phyloP scores from a whole-genome alignment of 2,329 filamentous ascomycete species.

The Sporothrix schenckii region DNA sequence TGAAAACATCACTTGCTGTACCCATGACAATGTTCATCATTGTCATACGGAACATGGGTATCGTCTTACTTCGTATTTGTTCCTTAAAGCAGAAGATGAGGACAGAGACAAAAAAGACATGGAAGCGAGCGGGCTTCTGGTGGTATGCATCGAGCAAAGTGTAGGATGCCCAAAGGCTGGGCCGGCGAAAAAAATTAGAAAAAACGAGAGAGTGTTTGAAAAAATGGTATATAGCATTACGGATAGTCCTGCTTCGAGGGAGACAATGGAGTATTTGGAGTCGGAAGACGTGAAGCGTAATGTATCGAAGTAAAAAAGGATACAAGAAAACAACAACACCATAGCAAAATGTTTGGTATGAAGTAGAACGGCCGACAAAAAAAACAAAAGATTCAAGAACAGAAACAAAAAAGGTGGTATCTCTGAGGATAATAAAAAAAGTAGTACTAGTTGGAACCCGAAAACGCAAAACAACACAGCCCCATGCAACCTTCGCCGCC shows the following conservation, averaged over 20 bases:
- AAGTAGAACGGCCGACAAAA: not conserved
- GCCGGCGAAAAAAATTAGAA: not conserved
- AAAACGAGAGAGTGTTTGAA: not conserved
- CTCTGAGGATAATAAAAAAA: not conserved
- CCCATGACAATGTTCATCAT: not conserved
- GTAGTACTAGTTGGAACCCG: not conserved
- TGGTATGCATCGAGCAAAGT: not conserved
- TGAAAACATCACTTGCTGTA: not conserved
- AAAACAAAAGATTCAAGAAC: not conserved
- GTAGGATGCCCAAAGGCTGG: not conserved
- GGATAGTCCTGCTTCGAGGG: not conserved
- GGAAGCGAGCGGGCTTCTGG: not conserved
- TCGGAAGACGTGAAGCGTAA: constrained; percentile 4
- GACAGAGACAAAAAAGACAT: constrained; percentile 1
- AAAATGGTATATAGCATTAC: constrained; percentile 23
- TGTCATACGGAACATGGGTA: not conserved
- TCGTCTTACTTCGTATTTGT: not conserved
- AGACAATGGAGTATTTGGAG: not conserved
- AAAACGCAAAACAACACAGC: not conserved
- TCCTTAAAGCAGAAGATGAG: not conserved
- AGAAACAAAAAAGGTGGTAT: constrained; percentile 16
- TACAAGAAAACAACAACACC: constrained; percentile 22
- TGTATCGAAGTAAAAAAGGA: constrained; percentile 4
- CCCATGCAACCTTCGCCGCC: not conserved
- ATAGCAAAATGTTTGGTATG: constrained; percentile 30